Evolutionary conservation across 164 flowering plant species (phyloP), one percentile per base, ranked within the genome.

Genomic region (Tetracentron sinense): DNA sequence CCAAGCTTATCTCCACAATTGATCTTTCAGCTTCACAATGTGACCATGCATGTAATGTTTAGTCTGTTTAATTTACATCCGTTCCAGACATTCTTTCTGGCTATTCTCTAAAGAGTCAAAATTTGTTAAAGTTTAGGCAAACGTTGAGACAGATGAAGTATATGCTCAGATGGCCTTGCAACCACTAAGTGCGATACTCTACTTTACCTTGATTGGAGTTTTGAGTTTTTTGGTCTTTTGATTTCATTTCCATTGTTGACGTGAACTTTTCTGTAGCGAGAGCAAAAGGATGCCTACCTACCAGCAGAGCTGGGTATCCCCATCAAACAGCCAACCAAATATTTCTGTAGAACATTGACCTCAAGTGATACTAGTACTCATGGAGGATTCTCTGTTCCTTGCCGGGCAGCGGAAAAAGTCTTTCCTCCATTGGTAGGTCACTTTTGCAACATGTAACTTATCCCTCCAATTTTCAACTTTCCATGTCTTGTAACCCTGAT

Each of bases 151-250:
- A 0, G 87, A 83, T 74, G 87, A 83, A 75, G 87, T 83, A 12
- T 83, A 83, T 67, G 87, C 87, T 10, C 87, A 83, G 50, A 83
- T 83, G 87, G 81, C 87, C 25, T 71, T 83, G 72, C 84, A 83
- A 53, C 87, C 87, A n/a, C 63, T 77, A 29, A 81, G 60, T 71
- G 78, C 80, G 58, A 84, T 83, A 78, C 12, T 15, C 6, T 53
- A 15, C 56, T 14, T 56, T n/a, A 31, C 25, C 59, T 56, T 19
- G 23, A 55, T 29, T 56, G 25, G 38, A 26, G 33, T 61, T 19
- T 47, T 23, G 26, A 48, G 20, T 56, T 20, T 30, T 7, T n/a
- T 64, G 0, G 31, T 56, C 46, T 21, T 25, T 7, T 51, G 28
- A 51, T 28, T 51, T 22, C 11, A 20, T 21, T 49, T 21, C 2